Percentiles rank a stretch among this genome's conserved stretches.
These are phyloP conservation scores for Phaffomyces antillensis DNA, from an alignment of 805 yeast species.

Conservation along the genomic window DNA sequence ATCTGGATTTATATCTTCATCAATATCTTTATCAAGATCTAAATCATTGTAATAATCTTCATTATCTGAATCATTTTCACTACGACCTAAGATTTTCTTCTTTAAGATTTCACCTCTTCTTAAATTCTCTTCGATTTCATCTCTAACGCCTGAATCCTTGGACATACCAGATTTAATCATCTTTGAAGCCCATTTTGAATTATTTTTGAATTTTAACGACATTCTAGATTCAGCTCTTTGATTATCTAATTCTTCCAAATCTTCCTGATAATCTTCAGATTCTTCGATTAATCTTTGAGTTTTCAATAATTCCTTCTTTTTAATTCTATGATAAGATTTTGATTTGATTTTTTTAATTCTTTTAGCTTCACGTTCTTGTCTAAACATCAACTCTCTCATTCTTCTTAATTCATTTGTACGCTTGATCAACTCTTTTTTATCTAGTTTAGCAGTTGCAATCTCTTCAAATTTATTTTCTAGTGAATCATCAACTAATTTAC, in stretches of 20 bases:
- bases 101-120: slow-evolving; percentile 77
- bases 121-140: slow-evolving; percentile 91
- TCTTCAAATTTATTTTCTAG: slow-evolving; percentile 84
- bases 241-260: slow-evolving; percentile 52
- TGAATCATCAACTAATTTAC: slow-evolving; percentile 64
- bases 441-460: slow-evolving; percentile 70
- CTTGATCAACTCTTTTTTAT: slow-evolving; percentile 70
- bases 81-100: slow-evolving; percentile 58
- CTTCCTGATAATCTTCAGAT: slow-evolving; percentile 37
- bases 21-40: slow-evolving; percentile 30
- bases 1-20: slow-evolving; percentile 21
- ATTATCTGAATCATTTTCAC: slow-evolving; percentile 36
- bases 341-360: slow-evolving; percentile 93
- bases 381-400: slow-evolving; percentile 94
- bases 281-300: slow-evolving; percentile 51
- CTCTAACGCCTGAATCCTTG: slow-evolving; percentile 76
- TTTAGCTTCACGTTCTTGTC: slow-evolving; percentile 88
- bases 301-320: slow-evolving; percentile 73
- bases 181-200: slow-evolving; percentile 83
- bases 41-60: slow-evolving; percentile 33
- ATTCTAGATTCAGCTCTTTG: slow-evolving; percentile 89
- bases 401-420: slow-evolving; percentile 77
- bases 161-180: slow-evolving; percentile 87
- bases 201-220: slow-evolving; percentile 83
- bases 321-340: slow-evolving; percentile 77